Evolutionary conservation across 2,329 filamentous ascomycete genomes (phyloP), one percentile per base, ranked within the genome.

Genomic region (Phyllosticta citrichinensis): DNA sequence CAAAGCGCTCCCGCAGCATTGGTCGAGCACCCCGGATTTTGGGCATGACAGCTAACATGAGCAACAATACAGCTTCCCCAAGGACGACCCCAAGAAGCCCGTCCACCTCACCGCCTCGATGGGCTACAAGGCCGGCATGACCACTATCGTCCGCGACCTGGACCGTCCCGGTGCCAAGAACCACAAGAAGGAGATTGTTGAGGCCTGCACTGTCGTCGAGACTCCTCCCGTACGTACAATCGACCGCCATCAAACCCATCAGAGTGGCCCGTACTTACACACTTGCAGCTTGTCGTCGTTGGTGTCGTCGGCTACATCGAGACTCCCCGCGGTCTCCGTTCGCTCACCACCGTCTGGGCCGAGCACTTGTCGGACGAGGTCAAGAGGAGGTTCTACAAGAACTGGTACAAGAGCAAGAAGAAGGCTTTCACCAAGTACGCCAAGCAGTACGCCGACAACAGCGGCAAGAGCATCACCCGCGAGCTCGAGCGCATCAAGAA

Each of bases 381-480:
- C 80, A 96, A 96, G 88, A 90, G 94, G 76, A 90, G 94, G 78
- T 99, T 99, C 91, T 99, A 99, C 90, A 97, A 97, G 91, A 99
- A 99, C 89, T 99, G 94, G 94, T 99, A 99, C 89, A 96, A 96
- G 89, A 91, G 87, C 86, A 99, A 99, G 92, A 97, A 97, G 91
- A 99, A 99, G 93, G 94, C 94, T 66, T 99, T 99, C 85, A 99
- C 94, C 86, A 97, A 96, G 86, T 99, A 99, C 83, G 91, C 94
- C 84, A 99, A 97, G 91, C 93, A 96, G 87, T 91, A 97, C 88
- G 91, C 93, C 68, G 93, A 97, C 84, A 87, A 81, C 83, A 89
- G 80, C 81, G 92, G 91, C 74, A 82, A 89, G 71, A 91, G 90
- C 75, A 88, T 97, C 83, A 91, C 89, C 80, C 89, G 90, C 77